Percentiles rank a stretch among this genome's conserved stretches.
These are phyloP conservation scores for Solanum microdontum DNA, from an alignment of 257 asterid species.

Conservation along the genomic window DNA sequence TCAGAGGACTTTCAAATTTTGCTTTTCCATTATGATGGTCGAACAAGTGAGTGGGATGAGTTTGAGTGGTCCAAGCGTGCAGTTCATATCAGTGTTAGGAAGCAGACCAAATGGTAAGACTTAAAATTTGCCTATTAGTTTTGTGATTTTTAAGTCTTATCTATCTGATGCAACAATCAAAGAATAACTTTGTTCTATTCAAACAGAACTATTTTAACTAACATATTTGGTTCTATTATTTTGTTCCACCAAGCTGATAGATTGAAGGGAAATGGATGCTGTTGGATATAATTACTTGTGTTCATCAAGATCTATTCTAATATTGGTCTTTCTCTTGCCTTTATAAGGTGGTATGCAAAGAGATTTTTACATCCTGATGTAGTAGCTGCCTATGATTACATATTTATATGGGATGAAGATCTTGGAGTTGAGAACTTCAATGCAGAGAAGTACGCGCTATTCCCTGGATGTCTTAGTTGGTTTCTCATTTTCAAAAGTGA, in stretches of 20 bases:
- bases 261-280: neutral
- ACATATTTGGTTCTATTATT: neutral
- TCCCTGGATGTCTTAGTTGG: neutral
- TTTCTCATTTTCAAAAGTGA: neutral
- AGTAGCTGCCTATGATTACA: constrained; percentile 90
- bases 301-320: neutral
- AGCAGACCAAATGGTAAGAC: constrained; percentile 87
- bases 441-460: constrained; percentile 48
- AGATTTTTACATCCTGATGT: constrained; percentile 95
- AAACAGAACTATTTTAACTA: neutral
- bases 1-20: constrained; percentile 89
- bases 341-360: constrained; percentile 93
- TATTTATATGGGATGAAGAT: constrained; percentile 99
- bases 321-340: constrained; percentile 3
- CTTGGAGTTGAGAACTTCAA: constrained; percentile 98
- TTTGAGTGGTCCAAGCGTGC: constrained; percentile 94
- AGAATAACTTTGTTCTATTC: neutral
- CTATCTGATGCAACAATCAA: neutral
- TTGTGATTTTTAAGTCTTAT: neutral
- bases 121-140: neutral
- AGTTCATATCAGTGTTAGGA: constrained; percentile 75
- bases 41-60: constrained; percentile 88
- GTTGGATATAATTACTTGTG: neutral
- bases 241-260: neutral
- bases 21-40: constrained; percentile 98